Percentiles rank a stretch among this genome's conserved stretches.
phyloP scores from a whole-genome alignment of 1,139 yeast species.

The Blastobotrys arbuscula region DNA sequence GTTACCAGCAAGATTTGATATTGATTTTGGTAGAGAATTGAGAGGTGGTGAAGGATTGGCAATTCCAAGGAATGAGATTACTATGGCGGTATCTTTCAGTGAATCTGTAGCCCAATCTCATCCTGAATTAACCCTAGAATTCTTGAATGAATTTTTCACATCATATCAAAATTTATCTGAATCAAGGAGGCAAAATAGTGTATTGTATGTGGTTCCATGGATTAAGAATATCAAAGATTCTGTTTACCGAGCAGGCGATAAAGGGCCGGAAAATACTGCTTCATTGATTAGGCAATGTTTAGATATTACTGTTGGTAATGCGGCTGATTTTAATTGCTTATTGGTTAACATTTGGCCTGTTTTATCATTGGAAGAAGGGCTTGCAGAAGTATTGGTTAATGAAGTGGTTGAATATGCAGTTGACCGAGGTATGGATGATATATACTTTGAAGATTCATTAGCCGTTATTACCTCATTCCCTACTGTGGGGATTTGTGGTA shows the following conservation, averaged over 20 bases:
- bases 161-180: slow-evolving; percentile 43
- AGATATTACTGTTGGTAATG: slow-evolving; percentile 45
- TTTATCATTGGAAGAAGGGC: slow-evolving; percentile 54
- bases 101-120: slow-evolving; percentile 49
- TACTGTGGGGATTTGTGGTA: slow-evolving; percentile 67
- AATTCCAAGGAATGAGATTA: slow-evolving; percentile 67
- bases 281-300: slow-evolving; percentile 61
- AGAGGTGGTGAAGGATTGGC: slow-evolving; percentile 56
- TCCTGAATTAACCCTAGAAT: slow-evolving; percentile 59
- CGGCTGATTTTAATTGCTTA: slow-evolving; percentile 41
- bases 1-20: slow-evolving; percentile 51
- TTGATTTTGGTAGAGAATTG: slow-evolving; percentile 56
- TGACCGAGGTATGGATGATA: slow-evolving; percentile 68
- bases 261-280: slow-evolving; percentile 58
- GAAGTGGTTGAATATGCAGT: slow-evolving; percentile 65
- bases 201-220: slow-evolving; percentile 70
- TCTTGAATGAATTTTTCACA: slow-evolving; percentile 55
- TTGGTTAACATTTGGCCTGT: slow-evolving; percentile 68
- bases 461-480: slow-evolving; percentile 61
- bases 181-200: slow-evolving; percentile 40
- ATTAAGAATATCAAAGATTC: slow-evolving; percentile 58
- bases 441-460: slow-evolving; percentile 40
- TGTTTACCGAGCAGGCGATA: slow-evolving; percentile 43
- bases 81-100: slow-evolving; percentile 58
- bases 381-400: slow-evolving; percentile 56